phyloP scores from a whole-genome alignment of 495 filamentous ascomycete genomes.

The Mytilinidion resinicola region DNA sequence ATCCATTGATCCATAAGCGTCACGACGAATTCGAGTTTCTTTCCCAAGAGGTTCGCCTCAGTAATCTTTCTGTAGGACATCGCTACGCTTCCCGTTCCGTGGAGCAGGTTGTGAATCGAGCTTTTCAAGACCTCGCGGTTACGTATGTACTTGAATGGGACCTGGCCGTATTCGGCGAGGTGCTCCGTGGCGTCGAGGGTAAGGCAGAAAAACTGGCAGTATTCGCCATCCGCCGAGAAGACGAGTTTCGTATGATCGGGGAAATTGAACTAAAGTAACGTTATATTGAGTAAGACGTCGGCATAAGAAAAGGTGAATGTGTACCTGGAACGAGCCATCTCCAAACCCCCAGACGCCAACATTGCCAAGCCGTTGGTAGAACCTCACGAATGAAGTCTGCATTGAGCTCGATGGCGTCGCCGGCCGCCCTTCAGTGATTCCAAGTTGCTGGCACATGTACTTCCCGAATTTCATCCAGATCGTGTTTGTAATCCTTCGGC shows the following conservation, averaged over 20 bases:
- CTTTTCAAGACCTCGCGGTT: constrained; percentile 53
- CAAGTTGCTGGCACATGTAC: constrained; percentile 72
- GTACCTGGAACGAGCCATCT: constrained; percentile 77
- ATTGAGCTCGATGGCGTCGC: constrained; percentile 18
- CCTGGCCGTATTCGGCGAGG: constrained; percentile 54
- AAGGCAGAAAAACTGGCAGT: constrained; percentile 81
- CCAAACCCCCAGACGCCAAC: constrained; percentile 85
- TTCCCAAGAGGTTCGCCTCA: constrained; percentile 69
- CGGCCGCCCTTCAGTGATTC: constrained; percentile 44
- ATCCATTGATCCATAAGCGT: constrained; percentile 67
- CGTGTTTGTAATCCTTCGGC: constrained; percentile 64
- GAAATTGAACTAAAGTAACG: constrained; percentile 71
- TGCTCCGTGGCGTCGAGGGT: constrained; percentile 60
- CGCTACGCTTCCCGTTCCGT: constrained; percentile 35
- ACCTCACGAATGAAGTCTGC: constrained; percentile 59
- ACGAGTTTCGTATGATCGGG: constrained; percentile 95
- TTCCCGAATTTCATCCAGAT: constrained; percentile 89
- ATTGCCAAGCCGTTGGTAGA: constrained; percentile 83
- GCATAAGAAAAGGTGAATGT: constrained; percentile 2
- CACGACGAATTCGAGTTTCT: constrained; percentile 70
- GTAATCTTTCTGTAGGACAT: constrained; percentile 53
- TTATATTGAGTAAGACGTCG: not conserved
- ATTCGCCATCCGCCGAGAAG: constrained; percentile 64
- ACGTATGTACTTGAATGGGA: constrained; percentile 61
- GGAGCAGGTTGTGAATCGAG: constrained; percentile 47